Conservation (phyloP, 2,329 filamentous ascomycete species). For the Colletotrichum orchidophilum region DNA sequence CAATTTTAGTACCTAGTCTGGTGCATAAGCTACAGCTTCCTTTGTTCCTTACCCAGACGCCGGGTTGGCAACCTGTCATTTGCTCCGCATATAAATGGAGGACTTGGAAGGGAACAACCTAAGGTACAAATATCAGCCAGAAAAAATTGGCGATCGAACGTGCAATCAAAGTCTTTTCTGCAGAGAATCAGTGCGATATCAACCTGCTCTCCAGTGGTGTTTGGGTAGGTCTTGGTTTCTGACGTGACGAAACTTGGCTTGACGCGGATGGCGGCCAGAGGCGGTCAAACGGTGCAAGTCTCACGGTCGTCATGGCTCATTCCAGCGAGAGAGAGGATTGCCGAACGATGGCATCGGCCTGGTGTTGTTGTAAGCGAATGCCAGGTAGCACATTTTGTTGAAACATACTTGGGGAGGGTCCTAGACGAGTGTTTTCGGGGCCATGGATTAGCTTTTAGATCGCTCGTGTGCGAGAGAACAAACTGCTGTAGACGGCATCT, state of each 20-base stretch:
- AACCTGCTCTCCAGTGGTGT: constrained; percentile 17
- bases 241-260: constrained; percentile 3
- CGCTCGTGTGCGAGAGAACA: constrained; percentile 87
- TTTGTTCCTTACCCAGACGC: constrained; percentile 32
- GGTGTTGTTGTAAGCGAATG: background rate
- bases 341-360: background rate
- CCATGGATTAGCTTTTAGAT: constrained; percentile 73
- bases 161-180: constrained; percentile 22
- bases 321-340: background rate
- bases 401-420: constrained; percentile 42
- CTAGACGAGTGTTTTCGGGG: constrained; percentile 57
- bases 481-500: constrained; percentile 97
- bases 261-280: background rate
- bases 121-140: constrained; percentile 36
- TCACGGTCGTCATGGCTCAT: background rate
- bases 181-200: constrained; percentile 31
- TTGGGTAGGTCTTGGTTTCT: constrained; percentile 28
- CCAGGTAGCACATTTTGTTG: background rate
- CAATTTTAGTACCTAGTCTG: constrained; percentile 5
- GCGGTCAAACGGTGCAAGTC: background rate
- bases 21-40: constrained; percentile 19
- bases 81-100: constrained; percentile 27
- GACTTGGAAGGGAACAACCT: constrained; percentile 30
- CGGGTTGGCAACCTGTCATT: constrained; percentile 19
- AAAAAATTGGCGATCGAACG: constrained; percentile 24